A percentile compares a stretch with the other conserved stretches of the same genome.
Conservation (phyloP, 768 basidiomycete species). For the Neoboletus brunneissimus region DNA sequence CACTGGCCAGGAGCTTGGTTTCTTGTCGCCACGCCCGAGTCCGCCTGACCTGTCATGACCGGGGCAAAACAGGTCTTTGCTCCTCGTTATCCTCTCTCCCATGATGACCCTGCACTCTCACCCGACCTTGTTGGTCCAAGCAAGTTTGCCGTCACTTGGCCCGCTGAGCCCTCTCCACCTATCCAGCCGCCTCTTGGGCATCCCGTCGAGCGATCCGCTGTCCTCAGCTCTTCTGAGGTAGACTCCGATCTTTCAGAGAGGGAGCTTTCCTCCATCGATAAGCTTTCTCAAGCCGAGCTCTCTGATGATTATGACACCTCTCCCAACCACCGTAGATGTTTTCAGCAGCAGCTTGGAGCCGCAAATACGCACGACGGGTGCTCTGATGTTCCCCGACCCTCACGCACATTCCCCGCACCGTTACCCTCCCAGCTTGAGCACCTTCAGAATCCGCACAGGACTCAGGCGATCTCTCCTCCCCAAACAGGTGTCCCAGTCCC, state of each 20-base stretch:
- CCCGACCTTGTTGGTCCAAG: constrained; percentile 48
- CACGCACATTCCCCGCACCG: constrained; percentile 77
- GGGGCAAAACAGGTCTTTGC: constrained; percentile 40
- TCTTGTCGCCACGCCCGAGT: constrained; percentile 8
- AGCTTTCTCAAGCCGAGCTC: constrained; percentile 30
- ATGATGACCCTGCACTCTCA: constrained; percentile 42
- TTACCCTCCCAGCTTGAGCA: constrained; percentile 75
- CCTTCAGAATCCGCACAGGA: constrained; percentile 65
- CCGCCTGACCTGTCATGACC: constrained; percentile 22
- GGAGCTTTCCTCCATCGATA: constrained; percentile 33
- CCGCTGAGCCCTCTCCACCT: constrained; percentile 42
- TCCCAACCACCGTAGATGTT: constrained; percentile 21
- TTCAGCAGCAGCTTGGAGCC: constrained; percentile 26
- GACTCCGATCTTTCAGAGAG: constrained; percentile 53
- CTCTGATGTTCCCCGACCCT: constrained; percentile 51
- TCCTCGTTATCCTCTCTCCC: constrained; percentile 46
- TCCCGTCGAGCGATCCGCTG: constrained; percentile 38
- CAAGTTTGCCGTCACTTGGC: constrained; percentile 63
- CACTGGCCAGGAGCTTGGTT: constrained; percentile 15
- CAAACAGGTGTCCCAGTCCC: constrained; percentile 15
- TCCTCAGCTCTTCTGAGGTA: constrained; percentile 49
- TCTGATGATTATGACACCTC: constrained; percentile 32
- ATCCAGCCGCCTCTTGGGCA: constrained; percentile 34
- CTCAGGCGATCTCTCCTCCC: constrained; percentile 6
- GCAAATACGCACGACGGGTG: constrained; percentile 23